Conservation (phyloP, 2,329 filamentous ascomycete genomes). For the Alternaria tenuissima region DNA sequence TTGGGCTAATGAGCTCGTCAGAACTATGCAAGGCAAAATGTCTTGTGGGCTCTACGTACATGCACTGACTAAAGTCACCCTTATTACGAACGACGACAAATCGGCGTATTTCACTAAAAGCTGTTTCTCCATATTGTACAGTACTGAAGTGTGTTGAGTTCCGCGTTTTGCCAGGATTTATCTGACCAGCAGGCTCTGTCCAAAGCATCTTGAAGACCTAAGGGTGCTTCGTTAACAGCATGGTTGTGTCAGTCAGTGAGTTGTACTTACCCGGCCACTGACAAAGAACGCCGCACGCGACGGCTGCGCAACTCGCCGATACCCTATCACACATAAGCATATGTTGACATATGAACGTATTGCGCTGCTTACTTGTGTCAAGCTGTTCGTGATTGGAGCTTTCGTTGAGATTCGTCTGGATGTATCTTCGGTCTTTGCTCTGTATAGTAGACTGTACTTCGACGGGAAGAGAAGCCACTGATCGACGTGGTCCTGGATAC, state of each 20-base stretch:
- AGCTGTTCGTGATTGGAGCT: neutral
- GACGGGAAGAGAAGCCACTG: neutral
- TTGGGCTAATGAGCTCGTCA: too few relatives aligned
- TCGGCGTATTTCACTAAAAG: neutral
- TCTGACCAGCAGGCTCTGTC: neutral
- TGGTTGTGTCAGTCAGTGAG: neutral
- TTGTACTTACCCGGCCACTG: neutral
- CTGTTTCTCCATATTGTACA: neutral
- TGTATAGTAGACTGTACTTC: neutral
- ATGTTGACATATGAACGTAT: accelerated
- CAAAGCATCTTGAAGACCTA: neutral
- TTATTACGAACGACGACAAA: neutral
- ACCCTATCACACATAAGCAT: neutral
- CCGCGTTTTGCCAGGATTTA: neutral
- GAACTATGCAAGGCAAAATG: neutral
- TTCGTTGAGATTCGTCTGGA: neutral
- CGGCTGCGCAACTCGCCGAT: neutral
- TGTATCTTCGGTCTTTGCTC: neutral
- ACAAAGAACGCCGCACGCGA: neutral
- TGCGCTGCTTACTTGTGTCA: neutral
- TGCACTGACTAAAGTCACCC: neutral
- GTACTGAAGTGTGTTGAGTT: neutral
- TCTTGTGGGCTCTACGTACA: neutral
- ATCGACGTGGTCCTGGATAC: neutral
- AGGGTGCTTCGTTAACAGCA: neutral